These are phyloP conservation scores for Brasenia schreberi DNA, from an alignment of 164 flowering plant species.

Conservation along the genomic window DNA sequence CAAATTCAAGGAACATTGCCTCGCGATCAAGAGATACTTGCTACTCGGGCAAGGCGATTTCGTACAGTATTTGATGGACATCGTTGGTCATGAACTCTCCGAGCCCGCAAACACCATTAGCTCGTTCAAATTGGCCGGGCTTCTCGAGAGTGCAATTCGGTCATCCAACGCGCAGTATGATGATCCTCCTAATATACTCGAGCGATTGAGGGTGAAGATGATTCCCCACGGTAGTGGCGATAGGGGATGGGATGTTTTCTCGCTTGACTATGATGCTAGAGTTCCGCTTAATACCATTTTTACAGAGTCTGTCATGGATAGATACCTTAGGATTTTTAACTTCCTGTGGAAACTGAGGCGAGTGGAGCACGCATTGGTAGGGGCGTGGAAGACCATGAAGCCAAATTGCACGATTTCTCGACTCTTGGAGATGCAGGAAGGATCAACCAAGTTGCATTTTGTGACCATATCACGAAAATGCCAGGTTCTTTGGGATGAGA, in stretches of 20 bases:
- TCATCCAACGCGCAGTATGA: slow-evolving; percentile 98
- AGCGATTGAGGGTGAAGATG: slow-evolving; percentile 92
- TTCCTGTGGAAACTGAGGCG: slow-evolving; percentile 97
- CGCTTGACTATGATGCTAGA: slow-evolving; percentile 86
- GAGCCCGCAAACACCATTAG: slow-evolving; percentile 96
- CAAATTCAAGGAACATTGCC: slow-evolving; percentile 92
- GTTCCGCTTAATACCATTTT: slow-evolving; percentile 88
- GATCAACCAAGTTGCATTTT: slow-evolving; percentile 46
- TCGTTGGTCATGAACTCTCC: slow-evolving; percentile 84
- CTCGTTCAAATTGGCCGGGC: slow-evolving; percentile 82
- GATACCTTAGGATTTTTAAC: slow-evolving; percentile 77
- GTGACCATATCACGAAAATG: slow-evolving; percentile 65
- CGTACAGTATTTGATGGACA: slow-evolving; percentile 97
- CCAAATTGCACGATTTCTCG: slow-evolving; percentile 84
- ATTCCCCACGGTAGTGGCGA: slow-evolving; percentile 92
- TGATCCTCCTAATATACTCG: slow-evolving; percentile 65
- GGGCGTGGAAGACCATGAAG: slow-evolving; percentile 95
- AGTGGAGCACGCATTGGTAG: slow-evolving; percentile 92
- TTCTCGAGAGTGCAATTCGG: slow-evolving; percentile 87
- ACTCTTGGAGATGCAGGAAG: slow-evolving; percentile 47
- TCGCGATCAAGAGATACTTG: slow-evolving; percentile 89
- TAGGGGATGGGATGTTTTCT: slow-evolving; percentile 99
- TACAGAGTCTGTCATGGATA: slow-evolving; percentile 88
- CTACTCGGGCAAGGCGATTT: slow-evolving; percentile 99
- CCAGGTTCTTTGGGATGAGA: slow-evolving; percentile 98